These are phyloP conservation scores for Coffea eugenioides DNA, from an alignment of 257 asterid genomes.

Conservation along the genomic window DNA sequence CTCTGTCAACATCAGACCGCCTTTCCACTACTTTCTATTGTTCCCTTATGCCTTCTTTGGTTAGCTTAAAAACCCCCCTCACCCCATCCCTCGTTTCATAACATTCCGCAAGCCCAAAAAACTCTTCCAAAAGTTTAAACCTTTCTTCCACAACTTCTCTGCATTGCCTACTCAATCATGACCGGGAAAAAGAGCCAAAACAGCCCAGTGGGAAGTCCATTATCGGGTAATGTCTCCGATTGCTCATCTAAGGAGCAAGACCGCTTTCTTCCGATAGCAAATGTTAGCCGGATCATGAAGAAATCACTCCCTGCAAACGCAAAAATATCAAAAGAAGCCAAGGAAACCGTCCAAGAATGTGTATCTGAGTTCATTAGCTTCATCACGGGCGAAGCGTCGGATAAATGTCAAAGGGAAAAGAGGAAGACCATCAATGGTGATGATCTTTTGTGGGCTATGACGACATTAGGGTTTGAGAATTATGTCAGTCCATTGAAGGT, in stretches of 20 bases:
- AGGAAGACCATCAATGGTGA: constrained; percentile 29
- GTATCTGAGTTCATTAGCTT: constrained; percentile 31
- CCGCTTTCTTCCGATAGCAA: constrained; percentile 22
- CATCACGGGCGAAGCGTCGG: constrained; percentile 30
- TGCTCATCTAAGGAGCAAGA: constrained; percentile 18
- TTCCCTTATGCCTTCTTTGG: constrained; percentile 3
- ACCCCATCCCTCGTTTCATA: neutral
- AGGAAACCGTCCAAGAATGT: constrained; percentile 25
- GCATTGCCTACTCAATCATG: neutral
- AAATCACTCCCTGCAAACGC: constrained; percentile 24
- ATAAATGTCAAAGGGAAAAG: constrained; percentile 29
- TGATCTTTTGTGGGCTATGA: constrained; percentile 31
- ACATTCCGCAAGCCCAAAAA: constrained; percentile 3
- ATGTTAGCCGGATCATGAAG: constrained; percentile 27
- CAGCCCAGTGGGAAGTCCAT: constrained; percentile 19
- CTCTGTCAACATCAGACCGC: constrained; percentile 18
- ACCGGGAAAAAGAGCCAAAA: constrained; percentile 12
- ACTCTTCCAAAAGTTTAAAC: neutral
- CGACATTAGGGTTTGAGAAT: constrained; percentile 23
- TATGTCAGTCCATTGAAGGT: constrained; percentile 23
- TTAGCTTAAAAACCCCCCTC: neutral
- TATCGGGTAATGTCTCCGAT: constrained; percentile 13
- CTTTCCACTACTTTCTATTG: constrained; percentile 20
- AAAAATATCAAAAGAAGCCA: constrained; percentile 24
- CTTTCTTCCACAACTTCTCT: too few relatives aligned